Base-by-base conservation (phyloP, 108 stramenopile genomes). In the Craspedostauros australis region DNA sequence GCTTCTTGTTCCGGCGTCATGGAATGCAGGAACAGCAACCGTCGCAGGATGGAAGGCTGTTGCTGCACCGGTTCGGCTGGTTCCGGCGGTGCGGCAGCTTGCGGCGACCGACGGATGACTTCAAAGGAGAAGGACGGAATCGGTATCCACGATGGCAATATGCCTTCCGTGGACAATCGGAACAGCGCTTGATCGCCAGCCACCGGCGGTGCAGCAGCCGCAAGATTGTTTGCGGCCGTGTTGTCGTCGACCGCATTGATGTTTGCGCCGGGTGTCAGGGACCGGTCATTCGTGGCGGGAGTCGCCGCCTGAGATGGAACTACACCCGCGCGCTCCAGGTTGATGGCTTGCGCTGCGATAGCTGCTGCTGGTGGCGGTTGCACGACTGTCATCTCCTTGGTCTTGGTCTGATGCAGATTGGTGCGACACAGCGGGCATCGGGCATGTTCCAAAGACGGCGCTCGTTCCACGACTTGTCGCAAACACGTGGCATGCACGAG, bases 1-100 rank as follows among this genome's bases (percentile, higher is more conserved):
- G 80, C 77, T 60, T 88, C 83, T 50, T 88, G 83, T 61, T 88
- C 83, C 7, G 80, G 75, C 19, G 76, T 72, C 87, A 88, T 84
- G 83, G 76, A 12, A 88, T 50, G 1, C 30, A 88, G 31, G 5
- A 74, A 44, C 21, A 88, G 47, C 12, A 84, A 21, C 16, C 83
- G 72, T 18, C 80, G 65, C 51, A 79, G 52, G 45, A 88, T 75
- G 14, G 87, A 77, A 23, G 50, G 38, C 24, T 30, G 23, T 25
- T 53, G 43, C 54, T 67, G 34, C 53, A 53, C 55, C 48, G 50
- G 28, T 33, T 22, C 30, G 8, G 47, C 46, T 44, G 39, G 69
- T 20, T 58, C 33, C 21, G 50, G 61, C 19, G 41, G 12, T 54
- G 20, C 18, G 32, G 44, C 4, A 9, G 6, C 6, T 46, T 28